Percentiles rank a stretch among this genome's conserved stretches.
Conservation (phyloP, 169 alveolate genomes). For the Plasmodium vivax region DNA sequence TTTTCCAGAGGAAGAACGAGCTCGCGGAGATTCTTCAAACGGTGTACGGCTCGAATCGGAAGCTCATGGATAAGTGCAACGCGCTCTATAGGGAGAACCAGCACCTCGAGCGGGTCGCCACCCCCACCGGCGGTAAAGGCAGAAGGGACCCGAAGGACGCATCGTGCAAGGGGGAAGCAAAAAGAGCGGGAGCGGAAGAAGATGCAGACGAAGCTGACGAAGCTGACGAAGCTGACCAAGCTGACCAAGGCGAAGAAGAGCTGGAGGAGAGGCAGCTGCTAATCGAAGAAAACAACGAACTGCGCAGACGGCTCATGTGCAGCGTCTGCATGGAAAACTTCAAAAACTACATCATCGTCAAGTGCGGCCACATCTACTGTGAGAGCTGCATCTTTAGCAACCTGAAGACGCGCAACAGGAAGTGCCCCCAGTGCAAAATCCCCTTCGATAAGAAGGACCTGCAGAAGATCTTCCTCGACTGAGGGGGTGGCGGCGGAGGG, state of each 20-base stretch:
- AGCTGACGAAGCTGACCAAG: too few species aligned
- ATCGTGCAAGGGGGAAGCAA: neutral
- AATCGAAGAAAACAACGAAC: slow-evolving; percentile 79
- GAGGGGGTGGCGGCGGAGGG: neutral
- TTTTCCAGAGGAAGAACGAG: slow-evolving; percentile 52
- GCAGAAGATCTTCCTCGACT: slow-evolving; percentile 76
- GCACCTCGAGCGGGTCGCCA: neutral
- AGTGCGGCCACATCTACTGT: slow-evolving; percentile 89
- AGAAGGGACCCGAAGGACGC: neutral
- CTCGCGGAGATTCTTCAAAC: slow-evolving; percentile 4
- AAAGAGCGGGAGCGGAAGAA: neutral
- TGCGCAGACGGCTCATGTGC: slow-evolving; percentile 84
- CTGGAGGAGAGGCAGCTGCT: slow-evolving; percentile 31
- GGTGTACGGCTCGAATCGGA: slow-evolving; percentile 35
- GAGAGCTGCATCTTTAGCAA: slow-evolving; percentile 77
- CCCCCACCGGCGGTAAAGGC: neutral
- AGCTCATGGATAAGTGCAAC: slow-evolving; percentile 38
- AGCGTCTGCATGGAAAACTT: slow-evolving; percentile 87
- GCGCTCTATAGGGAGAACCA: slow-evolving; percentile 22
- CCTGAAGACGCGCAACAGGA: slow-evolving; percentile 83
- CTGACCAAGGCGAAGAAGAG: too few species aligned
- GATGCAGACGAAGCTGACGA: neutral
- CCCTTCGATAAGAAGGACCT: slow-evolving; percentile 84
- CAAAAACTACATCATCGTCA: slow-evolving; percentile 82
- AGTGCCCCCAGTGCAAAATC: slow-evolving; percentile 85